Evolutionary conservation across 2,329 filamentous ascomycete species (phyloP).

Genomic region (Diaporthe ampelina): DNA sequence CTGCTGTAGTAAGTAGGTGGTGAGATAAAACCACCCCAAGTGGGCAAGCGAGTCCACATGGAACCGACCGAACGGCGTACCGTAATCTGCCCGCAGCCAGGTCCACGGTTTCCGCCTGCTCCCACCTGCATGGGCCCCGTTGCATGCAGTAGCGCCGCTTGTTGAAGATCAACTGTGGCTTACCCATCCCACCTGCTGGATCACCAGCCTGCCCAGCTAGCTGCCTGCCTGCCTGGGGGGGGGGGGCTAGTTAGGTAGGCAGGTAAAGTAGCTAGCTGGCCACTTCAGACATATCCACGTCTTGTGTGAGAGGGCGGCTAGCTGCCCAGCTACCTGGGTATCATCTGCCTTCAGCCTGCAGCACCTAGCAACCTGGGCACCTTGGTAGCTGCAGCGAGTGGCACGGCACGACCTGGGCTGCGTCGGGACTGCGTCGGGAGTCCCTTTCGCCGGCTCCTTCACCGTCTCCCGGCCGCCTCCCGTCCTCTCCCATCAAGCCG

Average conservation of each 20-base stretch:
- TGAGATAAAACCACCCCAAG: constrained; percentile 16
- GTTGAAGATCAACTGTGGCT: constrained; percentile 28
- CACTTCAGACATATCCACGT: too few relatives aligned
- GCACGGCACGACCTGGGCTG: too few relatives aligned
- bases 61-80: constrained; percentile 30
- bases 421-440: neutral
- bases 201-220: too few relatives aligned
- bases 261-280: too few relatives aligned
- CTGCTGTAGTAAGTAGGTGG: too few relatives aligned
- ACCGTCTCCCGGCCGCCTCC: constrained; percentile 14
- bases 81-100: constrained; percentile 30
- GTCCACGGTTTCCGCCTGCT: constrained; percentile 9
- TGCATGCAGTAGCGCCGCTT: constrained; percentile 35
- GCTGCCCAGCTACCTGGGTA: too few relatives aligned
- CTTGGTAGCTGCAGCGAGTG: too few relatives aligned
- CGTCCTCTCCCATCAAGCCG: constrained; percentile 7
- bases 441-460: constrained; percentile 5
- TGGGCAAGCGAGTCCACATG: constrained; percentile 11
- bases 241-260: too few relatives aligned
- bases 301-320: too few relatives aligned
- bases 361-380: too few relatives aligned
- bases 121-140: constrained; percentile 25
- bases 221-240: too few relatives aligned
- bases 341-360: too few relatives aligned
- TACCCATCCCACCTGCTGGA: neutral